A percentile compares a stretch with the other conserved stretches of the same genome.
Conservation (phyloP, 2,329 filamentous ascomycete genomes). For the Metarhizium robertsii region DNA sequence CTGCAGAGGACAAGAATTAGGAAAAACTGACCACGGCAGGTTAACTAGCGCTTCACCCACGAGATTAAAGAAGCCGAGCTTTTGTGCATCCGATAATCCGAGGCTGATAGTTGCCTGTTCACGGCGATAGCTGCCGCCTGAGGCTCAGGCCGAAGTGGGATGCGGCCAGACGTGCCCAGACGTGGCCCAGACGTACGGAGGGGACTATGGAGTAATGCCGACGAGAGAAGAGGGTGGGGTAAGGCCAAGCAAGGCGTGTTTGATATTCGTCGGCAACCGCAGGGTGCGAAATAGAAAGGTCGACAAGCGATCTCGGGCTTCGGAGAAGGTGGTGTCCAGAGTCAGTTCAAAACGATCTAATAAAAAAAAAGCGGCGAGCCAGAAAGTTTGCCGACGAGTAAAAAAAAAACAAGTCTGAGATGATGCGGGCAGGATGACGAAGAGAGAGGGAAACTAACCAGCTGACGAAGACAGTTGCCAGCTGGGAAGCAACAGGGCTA, state of each 20-base stretch:
- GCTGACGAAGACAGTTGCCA: background rate
- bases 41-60: constrained; percentile 2
- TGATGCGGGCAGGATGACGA: background rate
- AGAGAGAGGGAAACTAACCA: background rate
- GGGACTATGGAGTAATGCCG: background rate
- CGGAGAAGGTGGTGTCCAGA: background rate
- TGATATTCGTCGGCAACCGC: background rate
- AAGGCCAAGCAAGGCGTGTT: background rate
- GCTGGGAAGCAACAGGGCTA: background rate
- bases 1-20: constrained; percentile 5
- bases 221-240: background rate
- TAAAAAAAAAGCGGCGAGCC: background rate
- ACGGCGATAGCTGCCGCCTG: background rate
- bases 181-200: background rate
- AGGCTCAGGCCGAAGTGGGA: background rate
- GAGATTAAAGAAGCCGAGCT: background rate
- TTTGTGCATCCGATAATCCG: background rate
- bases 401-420: background rate
- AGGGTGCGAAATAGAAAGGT: background rate
- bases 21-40: constrained; percentile 3
- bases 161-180: background rate
- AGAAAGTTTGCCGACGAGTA: background rate
- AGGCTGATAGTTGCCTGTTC: constrained; percentile 3
- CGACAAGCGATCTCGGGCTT: background rate
- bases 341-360: background rate